phyloP scores from a whole-genome alignment of 2,329 filamentous ascomycete species.

The Pseudocercospora crystallina region DNA sequence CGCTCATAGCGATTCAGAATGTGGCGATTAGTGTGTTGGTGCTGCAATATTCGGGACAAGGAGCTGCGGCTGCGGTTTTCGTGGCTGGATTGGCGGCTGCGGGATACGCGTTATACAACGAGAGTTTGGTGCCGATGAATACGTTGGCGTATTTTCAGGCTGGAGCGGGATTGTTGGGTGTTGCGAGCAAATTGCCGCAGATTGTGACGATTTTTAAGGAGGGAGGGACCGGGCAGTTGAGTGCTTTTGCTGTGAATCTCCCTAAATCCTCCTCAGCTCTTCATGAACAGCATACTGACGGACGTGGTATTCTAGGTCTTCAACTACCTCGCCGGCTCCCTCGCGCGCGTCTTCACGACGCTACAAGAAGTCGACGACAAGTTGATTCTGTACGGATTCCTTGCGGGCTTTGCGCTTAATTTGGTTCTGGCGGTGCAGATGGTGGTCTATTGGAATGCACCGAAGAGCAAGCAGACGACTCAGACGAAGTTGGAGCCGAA shows the following conservation, averaged over 20 bases:
- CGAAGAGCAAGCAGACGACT: constrained; percentile 40
- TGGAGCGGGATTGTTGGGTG: constrained; percentile 75
- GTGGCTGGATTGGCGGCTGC: constrained; percentile 72
- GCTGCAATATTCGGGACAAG: constrained; percentile 73
- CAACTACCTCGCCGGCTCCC: constrained; percentile 91
- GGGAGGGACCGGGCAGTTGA: constrained; percentile 90
- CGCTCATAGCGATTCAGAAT: constrained; percentile 88
- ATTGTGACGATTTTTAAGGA: constrained; percentile 81
- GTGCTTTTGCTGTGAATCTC: constrained; percentile 82
- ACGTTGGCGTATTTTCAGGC: constrained; percentile 76
- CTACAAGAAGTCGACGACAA: constrained; percentile 96
- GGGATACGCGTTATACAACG: constrained; percentile 68
- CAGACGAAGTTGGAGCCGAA: constrained; percentile 42
- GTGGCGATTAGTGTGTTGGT: constrained; percentile 85
- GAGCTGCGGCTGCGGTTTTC: constrained; percentile 69
- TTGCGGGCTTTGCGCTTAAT: constrained; percentile 90
- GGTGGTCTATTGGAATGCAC: constrained; percentile 90
- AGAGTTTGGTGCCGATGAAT: constrained; percentile 63
- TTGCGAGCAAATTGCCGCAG: constrained; percentile 92
- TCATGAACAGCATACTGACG: neutral
- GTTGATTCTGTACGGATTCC: constrained; percentile 90
- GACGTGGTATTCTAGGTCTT: constrained; percentile 66
- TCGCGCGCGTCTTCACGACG: constrained; percentile 95
- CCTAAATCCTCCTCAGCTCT: neutral
- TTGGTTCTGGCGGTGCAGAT: constrained; percentile 83